Conservation (phyloP, 345 rosid genomes). For the Aquilaria yunnanensis region DNA sequence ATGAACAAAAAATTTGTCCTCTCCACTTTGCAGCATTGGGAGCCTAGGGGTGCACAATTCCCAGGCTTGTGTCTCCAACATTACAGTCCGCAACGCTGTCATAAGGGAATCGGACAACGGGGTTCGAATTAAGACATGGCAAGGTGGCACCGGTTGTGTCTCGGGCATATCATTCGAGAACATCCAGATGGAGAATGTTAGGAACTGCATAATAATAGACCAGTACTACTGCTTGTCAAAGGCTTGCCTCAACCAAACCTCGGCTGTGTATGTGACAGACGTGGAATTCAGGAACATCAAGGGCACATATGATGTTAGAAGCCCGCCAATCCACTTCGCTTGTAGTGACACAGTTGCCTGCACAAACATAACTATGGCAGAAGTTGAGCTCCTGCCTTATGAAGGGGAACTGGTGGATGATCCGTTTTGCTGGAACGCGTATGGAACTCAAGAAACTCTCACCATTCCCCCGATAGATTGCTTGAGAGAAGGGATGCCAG, state of each 20-base stretch:
- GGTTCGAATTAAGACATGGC: slow-evolving; percentile 92
- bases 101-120: slow-evolving; percentile 94
- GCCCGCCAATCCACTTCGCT: slow-evolving; percentile 82
- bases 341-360: slow-evolving; percentile 93
- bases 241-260: slow-evolving; percentile 68
- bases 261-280: slow-evolving; percentile 70
- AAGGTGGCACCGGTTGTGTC: slow-evolving; percentile 82
- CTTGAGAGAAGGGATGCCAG: slow-evolving; percentile 70
- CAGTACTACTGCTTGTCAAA: slow-evolving; percentile 77
- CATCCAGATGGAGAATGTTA: slow-evolving; percentile 91
- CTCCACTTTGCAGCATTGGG: slow-evolving; percentile 56
- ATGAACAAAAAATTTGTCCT: no score
- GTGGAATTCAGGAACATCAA: slow-evolving; percentile 68
- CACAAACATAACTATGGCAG: slow-evolving; percentile 84
- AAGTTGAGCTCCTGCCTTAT: slow-evolving; percentile 82
- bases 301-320: slow-evolving; percentile 84
- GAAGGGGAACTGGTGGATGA: slow-evolving; percentile 89
- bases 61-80: slow-evolving; percentile 89
- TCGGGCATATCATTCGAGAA: slow-evolving; percentile 61
- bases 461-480: slow-evolving; percentile 85
- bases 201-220: slow-evolving; percentile 85
- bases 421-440: slow-evolving; percentile 98
- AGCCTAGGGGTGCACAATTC: slow-evolving; percentile 94
- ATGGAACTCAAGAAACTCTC: slow-evolving; percentile 70
- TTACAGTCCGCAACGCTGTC: slow-evolving; percentile 52